phyloP scores from a whole-genome alignment of 805 yeast genomes.

The Lipomyces oligophaga region DNA sequence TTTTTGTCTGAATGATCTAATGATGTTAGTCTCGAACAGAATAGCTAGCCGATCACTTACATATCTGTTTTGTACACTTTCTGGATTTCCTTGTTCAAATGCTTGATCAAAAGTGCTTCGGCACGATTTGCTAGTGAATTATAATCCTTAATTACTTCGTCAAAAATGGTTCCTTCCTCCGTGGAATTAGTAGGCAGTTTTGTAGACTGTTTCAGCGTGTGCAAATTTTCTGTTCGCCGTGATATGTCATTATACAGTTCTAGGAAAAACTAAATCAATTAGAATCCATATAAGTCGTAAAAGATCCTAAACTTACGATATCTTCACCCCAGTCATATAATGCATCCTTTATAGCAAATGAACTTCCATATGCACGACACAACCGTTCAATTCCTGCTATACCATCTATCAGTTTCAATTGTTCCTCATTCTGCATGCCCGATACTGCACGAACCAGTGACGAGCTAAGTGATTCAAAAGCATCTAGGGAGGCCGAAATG shows the following conservation, averaged over 20 bases:
- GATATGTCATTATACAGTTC: slow-evolving; percentile 43
- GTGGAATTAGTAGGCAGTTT: slow-evolving; percentile 25
- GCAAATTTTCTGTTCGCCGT: too few relatives aligned
- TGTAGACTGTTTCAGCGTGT: background rate
- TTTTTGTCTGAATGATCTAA: slow-evolving; percentile 8
- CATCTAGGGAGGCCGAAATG: slow-evolving; percentile 43
- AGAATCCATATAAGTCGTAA: background rate
- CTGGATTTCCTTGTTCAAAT: slow-evolving; percentile 32
- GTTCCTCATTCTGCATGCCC: slow-evolving; percentile 35
- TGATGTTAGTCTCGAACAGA: background rate
- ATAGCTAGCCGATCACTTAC: background rate
- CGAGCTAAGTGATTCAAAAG: slow-evolving; percentile 43
- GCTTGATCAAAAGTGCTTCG: slow-evolving; percentile 34
- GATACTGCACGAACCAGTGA: slow-evolving; percentile 39
- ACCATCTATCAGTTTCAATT: slow-evolving; percentile 34
- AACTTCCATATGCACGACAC: slow-evolving; percentile 41
- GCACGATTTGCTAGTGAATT: slow-evolving; percentile 36
- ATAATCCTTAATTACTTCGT: slow-evolving; percentile 44
- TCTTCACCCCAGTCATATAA: slow-evolving; percentile 46
- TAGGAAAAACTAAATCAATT: slow-evolving; percentile 38
- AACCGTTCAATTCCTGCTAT: slow-evolving; percentile 42
- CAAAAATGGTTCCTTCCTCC: slow-evolving; percentile 43
- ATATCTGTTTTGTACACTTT: slow-evolving; percentile 14
- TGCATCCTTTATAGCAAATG: slow-evolving; percentile 40
- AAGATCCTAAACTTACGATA: slow-evolving; percentile 16